A percentile compares a stretch with the other conserved stretches of the same genome.
Evolutionary conservation across 1,139 yeast genomes (phyloP).

Genomic region (Geotrichum armillariae): DNA sequence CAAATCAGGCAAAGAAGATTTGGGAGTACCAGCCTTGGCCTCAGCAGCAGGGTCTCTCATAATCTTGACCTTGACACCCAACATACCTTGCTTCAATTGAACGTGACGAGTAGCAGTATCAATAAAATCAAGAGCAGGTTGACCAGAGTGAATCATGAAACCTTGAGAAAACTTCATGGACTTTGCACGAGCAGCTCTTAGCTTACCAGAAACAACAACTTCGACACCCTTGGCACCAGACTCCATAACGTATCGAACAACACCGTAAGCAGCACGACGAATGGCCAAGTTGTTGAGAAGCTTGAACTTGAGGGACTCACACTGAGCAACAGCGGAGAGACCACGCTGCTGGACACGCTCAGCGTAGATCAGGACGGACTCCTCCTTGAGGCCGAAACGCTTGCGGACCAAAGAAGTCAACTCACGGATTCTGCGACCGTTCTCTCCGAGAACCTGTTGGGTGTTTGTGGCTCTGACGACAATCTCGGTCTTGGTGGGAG

Average conservation of each 20-base stretch:
- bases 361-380: constrained; percentile 93
- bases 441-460: constrained; percentile 98
- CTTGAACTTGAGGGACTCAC: constrained; percentile 98
- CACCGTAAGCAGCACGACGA: constrained; percentile 99
- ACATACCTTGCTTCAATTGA: constrained; percentile 99
- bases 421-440: constrained; percentile 99
- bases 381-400: constrained; percentile 97
- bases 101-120: constrained; percentile 99
- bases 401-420: constrained; percentile 96
- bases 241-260: constrained; percentile 99
- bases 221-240: constrained; percentile 99
- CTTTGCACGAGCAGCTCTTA: constrained; percentile 99
- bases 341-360: constrained; percentile 99
- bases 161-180: constrained; percentile 99
- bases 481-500: constrained; percentile 97
- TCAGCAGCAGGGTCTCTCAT: constrained; percentile 98
- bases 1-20: constrained; percentile 86
- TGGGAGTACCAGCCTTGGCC: constrained; percentile 79
- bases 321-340: constrained; percentile 99
- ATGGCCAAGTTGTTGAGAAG: constrained; percentile 98
- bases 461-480: constrained; percentile 99
- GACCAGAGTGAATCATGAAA: constrained; percentile 99
- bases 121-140: constrained; percentile 98
- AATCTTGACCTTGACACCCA: constrained; percentile 98
- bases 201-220: constrained; percentile 98